Evolutionary conservation across 345 rosid species (phyloP).

Genomic region (Cardamine chenopodiifolia): DNA sequence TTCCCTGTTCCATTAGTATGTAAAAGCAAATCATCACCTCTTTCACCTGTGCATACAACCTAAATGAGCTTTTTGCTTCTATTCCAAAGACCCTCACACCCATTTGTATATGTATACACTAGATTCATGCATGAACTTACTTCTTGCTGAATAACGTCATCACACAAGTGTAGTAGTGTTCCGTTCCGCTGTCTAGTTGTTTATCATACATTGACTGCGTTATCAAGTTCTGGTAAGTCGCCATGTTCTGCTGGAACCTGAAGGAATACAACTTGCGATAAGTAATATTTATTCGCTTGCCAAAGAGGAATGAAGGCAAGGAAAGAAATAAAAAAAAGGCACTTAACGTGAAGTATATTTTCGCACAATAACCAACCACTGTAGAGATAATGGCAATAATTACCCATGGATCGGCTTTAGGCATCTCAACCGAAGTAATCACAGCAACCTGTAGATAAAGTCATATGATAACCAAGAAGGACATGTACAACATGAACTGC

Average conservation of each 20-base stretch:
- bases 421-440: constrained; percentile 70
- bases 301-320: constrained; percentile 8
- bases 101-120: background rate
- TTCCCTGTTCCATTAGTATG: constrained; percentile 95
- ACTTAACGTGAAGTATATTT: constrained; percentile 97
- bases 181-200: constrained; percentile 95
- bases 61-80: constrained; percentile 14
- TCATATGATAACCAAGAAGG: constrained; percentile 10
- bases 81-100: constrained; percentile 8
- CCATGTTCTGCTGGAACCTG: constrained; percentile 89
- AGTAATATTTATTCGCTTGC: constrained; percentile 1
- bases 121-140: constrained; percentile 50
- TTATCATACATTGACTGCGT: constrained; percentile 96
- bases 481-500: background rate
- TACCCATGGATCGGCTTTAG: constrained; percentile 87
- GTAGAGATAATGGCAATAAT: constrained; percentile 82
- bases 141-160: constrained; percentile 98
- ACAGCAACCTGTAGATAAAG: constrained; percentile 70
- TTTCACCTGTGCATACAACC: constrained; percentile 66
- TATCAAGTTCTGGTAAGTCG: constrained; percentile 83
- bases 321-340: constrained; percentile 13
- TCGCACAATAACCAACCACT: constrained; percentile 90
- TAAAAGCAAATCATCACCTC: constrained; percentile 88
- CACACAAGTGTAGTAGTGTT: constrained; percentile 93
- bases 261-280: constrained; percentile 34